Conservation (phyloP, 2,329 filamentous ascomycete species). For the Neopestalotiopsis rosae region DNA sequence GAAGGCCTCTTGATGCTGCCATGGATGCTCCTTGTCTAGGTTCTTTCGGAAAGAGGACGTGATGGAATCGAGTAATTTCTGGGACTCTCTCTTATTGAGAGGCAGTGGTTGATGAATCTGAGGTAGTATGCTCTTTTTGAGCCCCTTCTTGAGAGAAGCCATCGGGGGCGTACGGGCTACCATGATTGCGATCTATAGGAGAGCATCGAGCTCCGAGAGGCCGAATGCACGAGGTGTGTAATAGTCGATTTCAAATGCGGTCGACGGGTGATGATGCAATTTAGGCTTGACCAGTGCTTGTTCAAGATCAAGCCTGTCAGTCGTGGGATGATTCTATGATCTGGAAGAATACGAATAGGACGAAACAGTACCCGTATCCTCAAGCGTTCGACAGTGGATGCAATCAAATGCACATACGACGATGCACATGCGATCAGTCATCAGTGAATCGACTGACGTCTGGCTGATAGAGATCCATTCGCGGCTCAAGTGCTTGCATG, state of each 20-base stretch:
- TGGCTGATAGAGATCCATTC: neutral
- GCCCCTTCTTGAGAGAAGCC: slow-evolving; percentile 41
- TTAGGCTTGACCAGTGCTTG: no score
- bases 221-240: neutral
- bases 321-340: no score
- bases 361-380: neutral
- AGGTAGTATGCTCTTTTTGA: slow-evolving; percentile 46
- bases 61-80: slow-evolving; percentile 60
- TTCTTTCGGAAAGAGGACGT: slow-evolving; percentile 63
- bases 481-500: neutral
- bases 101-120: slow-evolving; percentile 58
- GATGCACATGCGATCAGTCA: neutral
- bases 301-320: no score
- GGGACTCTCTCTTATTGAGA: slow-evolving; percentile 54
- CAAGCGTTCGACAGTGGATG: neutral
- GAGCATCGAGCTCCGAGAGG: neutral
- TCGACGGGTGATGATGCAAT: neutral
- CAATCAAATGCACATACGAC: neutral
- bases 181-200: slow-evolving; percentile 24
- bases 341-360: neutral
- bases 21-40: slow-evolving; percentile 63
- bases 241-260: neutral
- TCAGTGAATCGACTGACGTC: neutral
- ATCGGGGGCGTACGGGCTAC: slow-evolving; percentile 41
- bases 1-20: slow-evolving; percentile 36